Evolutionary conservation across 2,329 filamentous ascomycete species (phyloP).

Genomic region (Metarhizium robertsii): DNA sequence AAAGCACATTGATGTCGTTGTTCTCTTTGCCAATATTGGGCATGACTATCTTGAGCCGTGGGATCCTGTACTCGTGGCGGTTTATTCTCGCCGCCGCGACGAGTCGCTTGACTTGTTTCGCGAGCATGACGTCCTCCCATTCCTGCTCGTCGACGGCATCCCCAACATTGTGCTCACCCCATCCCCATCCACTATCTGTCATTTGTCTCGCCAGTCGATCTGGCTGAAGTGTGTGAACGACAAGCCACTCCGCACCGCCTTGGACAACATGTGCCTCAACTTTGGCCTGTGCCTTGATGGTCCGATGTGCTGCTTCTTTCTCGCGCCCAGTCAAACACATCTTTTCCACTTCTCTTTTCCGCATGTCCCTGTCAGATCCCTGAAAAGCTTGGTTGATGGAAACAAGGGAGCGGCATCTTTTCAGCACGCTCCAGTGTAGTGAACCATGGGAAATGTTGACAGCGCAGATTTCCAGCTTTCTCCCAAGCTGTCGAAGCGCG

Average conservation of each 20-base stretch:
- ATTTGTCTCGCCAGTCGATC: slow-evolving; percentile 28
- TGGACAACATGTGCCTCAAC: slow-evolving; percentile 27
- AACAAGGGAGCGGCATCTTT: slow-evolving; percentile 20
- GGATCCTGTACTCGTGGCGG: slow-evolving; percentile 26
- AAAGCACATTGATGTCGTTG: slow-evolving; percentile 20
- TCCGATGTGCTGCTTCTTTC: slow-evolving; percentile 20
- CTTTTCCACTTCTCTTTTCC: slow-evolving; percentile 15
- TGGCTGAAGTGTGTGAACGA: slow-evolving; percentile 19
- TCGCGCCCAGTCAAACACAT: slow-evolving; percentile 13
- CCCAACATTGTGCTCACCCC: slow-evolving; percentile 25
- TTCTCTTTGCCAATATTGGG: slow-evolving; percentile 21
- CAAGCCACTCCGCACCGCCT: slow-evolving; percentile 25
- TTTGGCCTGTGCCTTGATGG: slow-evolving; percentile 23
- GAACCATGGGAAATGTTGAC: slow-evolving; percentile 13
- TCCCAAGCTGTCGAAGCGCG: slow-evolving; percentile 7
- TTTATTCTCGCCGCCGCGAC: slow-evolving; percentile 26
- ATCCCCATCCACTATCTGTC: slow-evolving; percentile 31
- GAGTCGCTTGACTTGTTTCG: slow-evolving; percentile 22
- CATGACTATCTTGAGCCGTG: slow-evolving; percentile 25
- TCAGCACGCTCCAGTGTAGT: slow-evolving; percentile 23
- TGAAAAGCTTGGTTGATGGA: slow-evolving; percentile 24
- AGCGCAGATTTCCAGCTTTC: slow-evolving; percentile 15
- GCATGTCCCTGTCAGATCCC: slow-evolving; percentile 18
- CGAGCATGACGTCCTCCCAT: slow-evolving; percentile 24
- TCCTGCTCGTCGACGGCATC: slow-evolving; percentile 23